phyloP scores from a whole-genome alignment of 1,139 yeast species.

The Suhomyces panamericanus region DNA sequence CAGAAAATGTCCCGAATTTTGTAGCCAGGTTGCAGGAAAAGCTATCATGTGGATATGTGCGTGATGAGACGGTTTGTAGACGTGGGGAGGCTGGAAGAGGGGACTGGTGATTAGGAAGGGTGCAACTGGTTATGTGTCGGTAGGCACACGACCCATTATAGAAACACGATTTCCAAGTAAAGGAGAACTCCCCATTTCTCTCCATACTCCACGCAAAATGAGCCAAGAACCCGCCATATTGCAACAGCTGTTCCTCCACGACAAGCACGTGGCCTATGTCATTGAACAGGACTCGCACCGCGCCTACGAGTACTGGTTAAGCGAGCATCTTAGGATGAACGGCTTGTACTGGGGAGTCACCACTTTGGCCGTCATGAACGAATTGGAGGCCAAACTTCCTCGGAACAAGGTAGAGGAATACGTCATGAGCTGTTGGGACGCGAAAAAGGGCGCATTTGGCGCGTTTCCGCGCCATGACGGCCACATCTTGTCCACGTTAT shows the following conservation, averaged over 20 bases:
- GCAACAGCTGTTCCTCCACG: slow-evolving; percentile 14
- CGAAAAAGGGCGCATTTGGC: slow-evolving; percentile 76
- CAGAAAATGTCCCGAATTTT: too few relatives aligned
- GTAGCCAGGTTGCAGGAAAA: too few relatives aligned
- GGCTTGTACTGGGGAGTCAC: slow-evolving; percentile 96
- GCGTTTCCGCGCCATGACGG: slow-evolving; percentile 89
- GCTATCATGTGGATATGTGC: too few relatives aligned
- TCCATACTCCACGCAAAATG: neutral
- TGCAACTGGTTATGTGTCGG: neutral
- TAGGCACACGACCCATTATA: neutral
- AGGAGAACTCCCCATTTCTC: neutral
- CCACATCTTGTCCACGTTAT: slow-evolving; percentile 82
- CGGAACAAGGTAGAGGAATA: slow-evolving; percentile 62
- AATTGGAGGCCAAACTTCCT: slow-evolving; percentile 55
- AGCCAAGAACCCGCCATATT: neutral
- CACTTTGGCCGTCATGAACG: slow-evolving; percentile 63
- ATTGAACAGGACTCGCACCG: slow-evolving; percentile 40
- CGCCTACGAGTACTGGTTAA: slow-evolving; percentile 76
- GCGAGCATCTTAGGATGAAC: slow-evolving; percentile 85
- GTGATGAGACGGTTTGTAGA: neutral
- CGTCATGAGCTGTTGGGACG: slow-evolving; percentile 68
- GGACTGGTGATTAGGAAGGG: too few relatives aligned
- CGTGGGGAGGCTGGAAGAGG: too few relatives aligned
- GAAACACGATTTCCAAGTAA: neutral
- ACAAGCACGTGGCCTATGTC: slow-evolving; percentile 40